Evolutionary conservation across 176 grass and related monocot species (phyloP), one percentile per base, ranked within the genome.

Genomic region (Hordeum marinum): DNA sequence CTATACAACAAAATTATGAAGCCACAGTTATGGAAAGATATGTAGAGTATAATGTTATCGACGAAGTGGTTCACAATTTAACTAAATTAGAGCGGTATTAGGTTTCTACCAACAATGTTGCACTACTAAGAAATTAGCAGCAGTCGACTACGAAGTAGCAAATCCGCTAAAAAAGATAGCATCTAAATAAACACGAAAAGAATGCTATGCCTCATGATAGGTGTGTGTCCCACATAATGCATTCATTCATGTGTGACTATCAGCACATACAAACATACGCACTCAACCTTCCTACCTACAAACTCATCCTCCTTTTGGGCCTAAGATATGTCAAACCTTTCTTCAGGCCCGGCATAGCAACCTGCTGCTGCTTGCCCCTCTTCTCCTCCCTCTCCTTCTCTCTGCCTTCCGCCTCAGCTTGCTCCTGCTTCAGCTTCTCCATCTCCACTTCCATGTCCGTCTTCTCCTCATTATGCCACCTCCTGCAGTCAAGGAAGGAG

Each of bases 361-460:
- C 92, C 87, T 91, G 90, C 35, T 94, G 95, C 25, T 88, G 78
- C 88, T 89, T 97, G 18, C 87, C 88, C 68, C 86, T 91, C 82
- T 93, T 93, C 87, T 90, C 79, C 32, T 68, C 78, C 52, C 52
- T 55, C 52, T 17, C 82, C 76, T 90, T 97, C 18, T 73, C 83
- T 1, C 82, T 29, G 8, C 84, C 72, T 1, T 89, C 88, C 0
- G 50, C 87, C 75, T 92, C 92, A 1, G 88, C 87, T 73, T 97
- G 95, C 63, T 97, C 92, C 64, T 84, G 88, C 81, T 92, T 89
- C 57, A 97, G 82, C 40, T 75, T 89, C 79, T 94, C 95, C 95
- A 94, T 97, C 88, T 94, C 92, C 62, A 93, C 88, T 79, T 97
- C 94, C 92, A 97, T 97, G 3, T 86, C 92, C 0, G 88, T 93